Evolutionary conservation across 306 rosid genomes (phyloP).

Genomic region (Citrullus colocynthis): DNA sequence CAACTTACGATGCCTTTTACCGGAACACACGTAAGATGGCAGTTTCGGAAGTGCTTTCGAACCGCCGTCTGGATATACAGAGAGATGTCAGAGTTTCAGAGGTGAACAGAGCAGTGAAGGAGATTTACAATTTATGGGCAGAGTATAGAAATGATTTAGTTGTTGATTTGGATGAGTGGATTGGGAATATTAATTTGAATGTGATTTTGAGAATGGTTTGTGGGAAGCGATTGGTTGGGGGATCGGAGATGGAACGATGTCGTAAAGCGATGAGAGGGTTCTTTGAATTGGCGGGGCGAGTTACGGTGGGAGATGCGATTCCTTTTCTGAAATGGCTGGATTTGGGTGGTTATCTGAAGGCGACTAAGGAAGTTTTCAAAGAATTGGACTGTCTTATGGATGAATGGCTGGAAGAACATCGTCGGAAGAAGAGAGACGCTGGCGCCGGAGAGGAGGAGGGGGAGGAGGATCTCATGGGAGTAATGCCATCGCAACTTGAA

Average conservation of each 20-base stretch:
- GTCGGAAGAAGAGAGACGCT: background rate
- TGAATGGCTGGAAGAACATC: constrained; percentile 39
- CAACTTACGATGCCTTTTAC: constrained; percentile 20
- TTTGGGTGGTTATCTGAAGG: constrained; percentile 36
- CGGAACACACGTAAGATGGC: constrained; percentile 27
- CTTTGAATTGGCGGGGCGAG: constrained; percentile 14
- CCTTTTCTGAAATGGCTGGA: constrained; percentile 35
- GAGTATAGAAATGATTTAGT: background rate
- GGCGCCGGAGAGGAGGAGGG: constrained; percentile 4
- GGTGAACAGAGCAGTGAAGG: constrained; percentile 14
- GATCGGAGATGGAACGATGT: background rate
- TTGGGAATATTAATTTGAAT: constrained; percentile 29
- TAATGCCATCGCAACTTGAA: constrained; percentile 13
- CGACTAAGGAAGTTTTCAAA: constrained; percentile 12
- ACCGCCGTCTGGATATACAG: constrained; percentile 19
- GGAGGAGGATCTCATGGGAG: constrained; percentile 37
- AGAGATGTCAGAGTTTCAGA: constrained; percentile 19
- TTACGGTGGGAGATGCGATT: constrained; percentile 26
- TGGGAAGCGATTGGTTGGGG: constrained; percentile 12
- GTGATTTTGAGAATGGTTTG: constrained; percentile 27
- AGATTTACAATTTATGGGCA: constrained; percentile 14
- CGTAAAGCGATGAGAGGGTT: constrained; percentile 13
- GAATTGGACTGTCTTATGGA: constrained; percentile 20
- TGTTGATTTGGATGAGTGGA: constrained; percentile 18
- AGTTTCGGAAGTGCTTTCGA: constrained; percentile 26